phyloP scores from a whole-genome alignment of 495 filamentous ascomycete genomes.

The Achaetomiella virescens region DNA sequence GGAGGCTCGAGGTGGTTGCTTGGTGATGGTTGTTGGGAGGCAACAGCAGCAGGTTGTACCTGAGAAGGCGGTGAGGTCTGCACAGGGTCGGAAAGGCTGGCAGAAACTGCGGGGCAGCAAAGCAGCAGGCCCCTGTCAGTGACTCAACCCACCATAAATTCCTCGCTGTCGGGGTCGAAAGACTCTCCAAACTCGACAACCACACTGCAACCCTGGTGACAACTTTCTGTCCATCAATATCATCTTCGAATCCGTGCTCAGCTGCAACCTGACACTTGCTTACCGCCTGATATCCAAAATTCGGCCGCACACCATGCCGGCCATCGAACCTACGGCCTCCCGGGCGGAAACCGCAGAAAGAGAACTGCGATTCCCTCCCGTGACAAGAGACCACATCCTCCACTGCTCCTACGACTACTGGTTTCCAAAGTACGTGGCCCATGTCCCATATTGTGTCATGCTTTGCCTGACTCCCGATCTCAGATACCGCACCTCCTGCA shows the following conservation, averaged over 20 bases:
- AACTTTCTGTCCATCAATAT: too few species aligned
- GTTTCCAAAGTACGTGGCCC: constrained; percentile 61
- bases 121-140: constrained; percentile 2
- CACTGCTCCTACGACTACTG: constrained; percentile 92
- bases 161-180: neutral
- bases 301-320: constrained; percentile 18
- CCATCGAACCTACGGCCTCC: constrained; percentile 17
- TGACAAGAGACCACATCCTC: constrained; percentile 78
- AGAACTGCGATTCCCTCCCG: constrained; percentile 69
- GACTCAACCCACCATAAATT: constrained; percentile 16
- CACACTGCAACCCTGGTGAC: neutral
- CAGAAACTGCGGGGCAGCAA: constrained; percentile 6
- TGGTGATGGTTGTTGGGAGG: neutral
- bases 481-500: constrained; percentile 69
- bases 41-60: neutral
- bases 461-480: constrained; percentile 13
- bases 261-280: too few species aligned
- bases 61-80: neutral
- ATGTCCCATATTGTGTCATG: neutral
- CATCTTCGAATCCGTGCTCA: too few species aligned
- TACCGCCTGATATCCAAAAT: too few species aligned
- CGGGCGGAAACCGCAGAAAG: constrained; percentile 6
- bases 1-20: neutral
- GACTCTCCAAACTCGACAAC: neutral
- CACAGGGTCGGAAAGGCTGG: neutral